Percentiles rank a stretch among this genome's conserved stretches.
phyloP scores from a whole-genome alignment of 371 early-diverging fungal species.

The Dichotomocladium elegans region DNA sequence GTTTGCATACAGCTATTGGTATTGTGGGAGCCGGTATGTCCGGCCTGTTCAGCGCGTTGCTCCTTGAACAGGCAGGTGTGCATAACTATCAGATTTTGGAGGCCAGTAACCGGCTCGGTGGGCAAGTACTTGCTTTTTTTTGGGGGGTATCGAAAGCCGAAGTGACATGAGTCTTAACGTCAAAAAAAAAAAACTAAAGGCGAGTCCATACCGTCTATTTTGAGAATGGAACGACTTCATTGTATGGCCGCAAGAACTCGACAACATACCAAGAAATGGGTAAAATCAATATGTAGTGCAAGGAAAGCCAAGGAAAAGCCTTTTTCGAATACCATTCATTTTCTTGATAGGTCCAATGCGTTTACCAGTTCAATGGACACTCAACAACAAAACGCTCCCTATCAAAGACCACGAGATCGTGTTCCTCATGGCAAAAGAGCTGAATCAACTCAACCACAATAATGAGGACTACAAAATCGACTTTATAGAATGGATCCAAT shows the following conservation, averaged over 20 bases:
- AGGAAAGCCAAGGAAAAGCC: neutral
- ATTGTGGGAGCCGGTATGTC: conserved; percentile 35
- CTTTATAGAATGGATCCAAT: conserved; percentile 28
- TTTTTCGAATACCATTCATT: neutral
- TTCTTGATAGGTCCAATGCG: conserved; percentile 18
- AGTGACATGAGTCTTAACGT: too few species aligned
- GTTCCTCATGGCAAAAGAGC: conserved; percentile 22
- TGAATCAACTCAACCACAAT: conserved; percentile 19
- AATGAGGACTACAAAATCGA: conserved; percentile 26
- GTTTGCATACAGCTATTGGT: conserved; percentile 20
- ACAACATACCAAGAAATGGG: conserved; percentile 32
- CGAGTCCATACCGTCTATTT: conserved; percentile 32
- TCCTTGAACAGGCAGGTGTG: conserved; percentile 30
- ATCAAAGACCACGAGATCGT: conserved; percentile 25
- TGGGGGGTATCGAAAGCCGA: too few species aligned
- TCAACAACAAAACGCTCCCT: conserved; percentile 22
- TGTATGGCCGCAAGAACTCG: neutral
- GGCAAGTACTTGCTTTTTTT: conserved; percentile 6
- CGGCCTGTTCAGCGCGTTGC: conserved; percentile 24
- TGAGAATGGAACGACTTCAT: conserved; percentile 8
- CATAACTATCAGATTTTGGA: conserved; percentile 30
- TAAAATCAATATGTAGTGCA: neutral
- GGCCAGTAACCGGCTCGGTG: conserved; percentile 26
- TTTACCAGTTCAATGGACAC: conserved; percentile 14
- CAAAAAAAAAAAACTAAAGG: neutral